Evolutionary conservation across 148 eudicot species (phyloP), one percentile per base, ranked within the genome.

Genomic region (Chenopodium berlandieri): DNA sequence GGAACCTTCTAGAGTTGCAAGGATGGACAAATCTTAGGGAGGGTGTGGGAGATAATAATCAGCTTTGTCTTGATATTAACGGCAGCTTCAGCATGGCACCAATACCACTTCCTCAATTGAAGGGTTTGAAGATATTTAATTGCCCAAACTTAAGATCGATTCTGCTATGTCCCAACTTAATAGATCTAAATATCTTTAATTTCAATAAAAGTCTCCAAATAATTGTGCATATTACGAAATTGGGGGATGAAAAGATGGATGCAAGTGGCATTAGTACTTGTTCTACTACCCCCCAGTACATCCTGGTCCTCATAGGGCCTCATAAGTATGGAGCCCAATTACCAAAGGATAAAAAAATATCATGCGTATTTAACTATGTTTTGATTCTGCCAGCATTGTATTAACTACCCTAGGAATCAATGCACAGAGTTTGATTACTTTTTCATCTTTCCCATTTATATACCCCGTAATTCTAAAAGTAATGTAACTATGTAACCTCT

Each of bases 101-200:
- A 20, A 2, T 63, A 63, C n/a, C 30, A 6, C 8, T 63, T 20
- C 66, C 66, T 63, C 66, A 63, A 19, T 63, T 63, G 23, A 63
- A 5, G 23, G n/a, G 0, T 20, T 7, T 63, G 13, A 7, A 0
- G 13, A 1, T 64, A 64, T 7, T 0, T 0, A 0, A 0, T 2
- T 64, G 66, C 25, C 66, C 66, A 22, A n/a, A 63, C 0, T 20
- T 63, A 25, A 63, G 7, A 63, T 63, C 25, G 22, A 63, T 63
- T 63, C 27, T 63, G 30, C 5, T 63, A 20, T 63, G 66, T 63
- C 66, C 66, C 23, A 63, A 63, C 66, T 63, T 63, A 20, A 12
- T 20, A 9, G 9, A 63, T 1, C 25, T 63, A n/a, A 0, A 1
- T 63, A 9, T 63, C 23, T 1, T 0, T 0, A 0, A 2, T 8